These are phyloP conservation scores for Batrachochytrium dendrobatidis DNA, from an alignment of 371 early-diverging fungal species.

Conservation along the genomic window DNA sequence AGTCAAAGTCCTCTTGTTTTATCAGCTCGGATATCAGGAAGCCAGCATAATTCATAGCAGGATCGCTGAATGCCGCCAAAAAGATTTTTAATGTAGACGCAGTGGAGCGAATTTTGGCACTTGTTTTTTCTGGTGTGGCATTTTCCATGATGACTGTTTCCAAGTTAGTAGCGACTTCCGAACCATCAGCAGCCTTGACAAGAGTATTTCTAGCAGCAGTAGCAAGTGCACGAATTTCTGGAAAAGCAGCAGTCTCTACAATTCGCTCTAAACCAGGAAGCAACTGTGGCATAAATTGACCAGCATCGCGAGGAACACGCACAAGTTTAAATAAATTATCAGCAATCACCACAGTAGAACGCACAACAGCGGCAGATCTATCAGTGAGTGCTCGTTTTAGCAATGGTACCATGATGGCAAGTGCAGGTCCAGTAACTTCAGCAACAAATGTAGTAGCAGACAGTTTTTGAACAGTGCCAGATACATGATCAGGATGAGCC, in stretches of 20 bases:
- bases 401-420: constrained; percentile 72
- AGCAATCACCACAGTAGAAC: constrained; percentile 29
- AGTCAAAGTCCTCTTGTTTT: neutral
- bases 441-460: constrained; percentile 74
- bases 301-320: constrained; percentile 68
- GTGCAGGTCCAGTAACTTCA: constrained; percentile 67
- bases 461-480: constrained; percentile 61
- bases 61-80: neutral
- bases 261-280: constrained; percentile 69
- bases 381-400: constrained; percentile 41
- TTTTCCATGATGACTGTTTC: neutral
- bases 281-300: constrained; percentile 72
- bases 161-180: neutral
- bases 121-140: no score
- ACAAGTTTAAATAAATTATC: constrained; percentile 83
- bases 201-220: constrained; percentile 29
- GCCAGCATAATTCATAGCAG: neutral
- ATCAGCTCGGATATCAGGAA: neutral
- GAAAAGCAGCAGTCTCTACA: constrained; percentile 70
- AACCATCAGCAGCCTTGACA: constrained; percentile 27
- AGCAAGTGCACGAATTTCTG: constrained; percentile 67
- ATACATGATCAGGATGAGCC: constrained; percentile 63
- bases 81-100: neutral
- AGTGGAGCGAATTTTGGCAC: neutral
- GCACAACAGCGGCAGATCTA: constrained; percentile 26